These are phyloP conservation scores for Lumnitzera littorea DNA, from an alignment of 345 rosid species.

Conservation along the genomic window DNA sequence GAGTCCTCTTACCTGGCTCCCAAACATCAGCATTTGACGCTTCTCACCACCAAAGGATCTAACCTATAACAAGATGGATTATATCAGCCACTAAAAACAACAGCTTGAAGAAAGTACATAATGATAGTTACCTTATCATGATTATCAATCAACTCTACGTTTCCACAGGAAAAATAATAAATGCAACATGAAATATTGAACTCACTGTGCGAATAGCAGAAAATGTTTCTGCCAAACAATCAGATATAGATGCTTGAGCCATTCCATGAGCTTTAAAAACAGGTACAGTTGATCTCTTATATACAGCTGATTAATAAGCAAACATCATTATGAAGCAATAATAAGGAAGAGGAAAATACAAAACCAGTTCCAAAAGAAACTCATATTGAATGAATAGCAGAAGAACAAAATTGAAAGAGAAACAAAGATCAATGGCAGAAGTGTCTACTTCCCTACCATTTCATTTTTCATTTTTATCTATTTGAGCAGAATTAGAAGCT, in stretches of 20 bases:
- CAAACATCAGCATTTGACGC: slow-evolving; percentile 81
- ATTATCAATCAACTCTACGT: background rate
- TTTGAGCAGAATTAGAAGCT: no score
- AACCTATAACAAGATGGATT: slow-evolving; percentile 41
- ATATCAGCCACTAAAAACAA: slow-evolving; percentile 7
- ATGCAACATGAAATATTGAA: slow-evolving; percentile 1
- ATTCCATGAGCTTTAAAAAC: slow-evolving; percentile 80
- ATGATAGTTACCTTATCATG: no score
- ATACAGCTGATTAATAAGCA: slow-evolving; percentile 41
- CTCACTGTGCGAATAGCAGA: slow-evolving; percentile 94
- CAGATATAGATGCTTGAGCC: slow-evolving; percentile 90
- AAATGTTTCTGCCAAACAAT: slow-evolving; percentile 87
- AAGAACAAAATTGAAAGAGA: no score
- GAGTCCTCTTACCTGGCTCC: slow-evolving; percentile 55
- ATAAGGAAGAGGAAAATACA: slow-evolving; percentile 15
- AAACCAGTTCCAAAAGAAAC: background rate
- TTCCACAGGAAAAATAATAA: background rate
- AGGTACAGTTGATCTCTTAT: slow-evolving; percentile 83
- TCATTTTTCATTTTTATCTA: no score
- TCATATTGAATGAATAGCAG: background rate
- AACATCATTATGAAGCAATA: slow-evolving; percentile 12
- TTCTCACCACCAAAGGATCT: slow-evolving; percentile 98
- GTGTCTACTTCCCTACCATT: no score
- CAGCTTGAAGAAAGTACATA: background rate
- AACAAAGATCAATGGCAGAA: no score